A percentile compares a stretch with the other conserved stretches of the same genome.
Conservation (phyloP, 768 basidiomycete genomes). For the Porphyrellus cyaneotinctus region DNA sequence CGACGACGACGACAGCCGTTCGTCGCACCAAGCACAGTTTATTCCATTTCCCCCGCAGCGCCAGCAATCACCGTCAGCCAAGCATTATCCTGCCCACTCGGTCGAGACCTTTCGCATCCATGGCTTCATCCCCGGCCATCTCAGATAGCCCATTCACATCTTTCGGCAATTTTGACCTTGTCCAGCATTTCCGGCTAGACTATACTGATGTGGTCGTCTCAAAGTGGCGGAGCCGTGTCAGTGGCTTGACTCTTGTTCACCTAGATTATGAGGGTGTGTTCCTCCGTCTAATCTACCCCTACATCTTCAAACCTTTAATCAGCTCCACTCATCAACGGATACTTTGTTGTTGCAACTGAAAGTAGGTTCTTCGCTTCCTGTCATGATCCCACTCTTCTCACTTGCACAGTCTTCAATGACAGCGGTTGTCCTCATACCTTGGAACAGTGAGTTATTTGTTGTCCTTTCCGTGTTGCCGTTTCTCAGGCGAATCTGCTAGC, state of each 20-base stretch:
- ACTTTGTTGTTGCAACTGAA: constrained; percentile 87
- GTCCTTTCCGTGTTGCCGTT: background rate
- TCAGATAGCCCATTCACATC: constrained; percentile 25
- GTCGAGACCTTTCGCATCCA: constrained; percentile 23
- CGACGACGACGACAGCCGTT: constrained; percentile 14
- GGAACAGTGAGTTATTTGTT: constrained; percentile 67
- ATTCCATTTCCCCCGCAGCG: background rate
- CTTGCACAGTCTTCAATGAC: constrained; percentile 77
- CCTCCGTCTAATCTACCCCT: background rate
- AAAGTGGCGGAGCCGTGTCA: constrained; percentile 84
- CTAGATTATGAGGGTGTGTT: constrained; percentile 80
- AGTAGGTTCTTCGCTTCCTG: constrained; percentile 44
- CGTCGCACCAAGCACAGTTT: constrained; percentile 5
- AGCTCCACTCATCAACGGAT: constrained; percentile 89
- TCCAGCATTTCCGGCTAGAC: constrained; percentile 70
- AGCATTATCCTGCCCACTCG: background rate
- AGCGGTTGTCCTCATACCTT: constrained; percentile 94
- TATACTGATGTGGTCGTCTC: constrained; percentile 77
- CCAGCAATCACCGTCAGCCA: constrained; percentile 3
- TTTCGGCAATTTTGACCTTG: constrained; percentile 80
- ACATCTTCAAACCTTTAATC: constrained; percentile 15
- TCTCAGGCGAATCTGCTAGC: constrained; percentile 35
- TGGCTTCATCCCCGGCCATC: constrained; percentile 22
- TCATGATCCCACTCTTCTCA: background rate
- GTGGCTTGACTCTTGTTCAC: constrained; percentile 88